Percentiles rank a stretch among this genome's conserved stretches.
Conservation (phyloP, 2,329 filamentous ascomycete species). For the Simplicillium sp. region DNA sequence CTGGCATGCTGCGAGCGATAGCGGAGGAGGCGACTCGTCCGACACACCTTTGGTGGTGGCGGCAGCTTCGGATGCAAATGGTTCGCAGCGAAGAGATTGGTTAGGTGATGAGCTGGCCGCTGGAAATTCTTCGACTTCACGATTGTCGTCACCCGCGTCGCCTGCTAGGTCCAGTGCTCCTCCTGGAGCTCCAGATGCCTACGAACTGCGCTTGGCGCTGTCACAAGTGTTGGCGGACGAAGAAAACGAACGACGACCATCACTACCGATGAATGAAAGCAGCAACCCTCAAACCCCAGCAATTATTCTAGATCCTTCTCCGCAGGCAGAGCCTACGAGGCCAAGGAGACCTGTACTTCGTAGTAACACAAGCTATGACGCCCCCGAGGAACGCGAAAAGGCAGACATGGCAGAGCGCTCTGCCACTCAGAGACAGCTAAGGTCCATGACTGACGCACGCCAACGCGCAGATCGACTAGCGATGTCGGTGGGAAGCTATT, state of each 20-base stretch:
- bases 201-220: conserved; percentile 26
- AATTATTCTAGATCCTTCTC: conserved; percentile 1
- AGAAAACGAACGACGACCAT: conserved; percentile 11
- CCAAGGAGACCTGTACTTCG: conserved; percentile 22
- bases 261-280: not conserved
- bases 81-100: no score
- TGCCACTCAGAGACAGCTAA: conserved; percentile 25
- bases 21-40: conserved; percentile 2
- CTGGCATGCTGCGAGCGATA: conserved; percentile 22
- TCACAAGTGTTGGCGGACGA: conserved; percentile 27
- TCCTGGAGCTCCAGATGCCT: conserved; percentile 25
- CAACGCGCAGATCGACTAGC: conserved; percentile 28
- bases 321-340: conserved; percentile 1
- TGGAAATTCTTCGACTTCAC: conserved; percentile 3
- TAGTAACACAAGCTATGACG: conserved; percentile 33
- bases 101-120: conserved; percentile 4
- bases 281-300: not conserved
- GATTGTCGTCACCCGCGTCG: conserved; percentile 12
- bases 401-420: conserved; percentile 28
- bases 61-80: no score
- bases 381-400: conserved; percentile 26
- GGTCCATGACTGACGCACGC: conserved; percentile 29
- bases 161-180: conserved; percentile 14
- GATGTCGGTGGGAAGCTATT: conserved; percentile 27
- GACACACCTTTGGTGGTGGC: not conserved